Percentiles rank a stretch among this genome's conserved stretches.
phyloP scores from a whole-genome alignment of 352 stramenopile genomes.

The Phytophthora syringae region DNA sequence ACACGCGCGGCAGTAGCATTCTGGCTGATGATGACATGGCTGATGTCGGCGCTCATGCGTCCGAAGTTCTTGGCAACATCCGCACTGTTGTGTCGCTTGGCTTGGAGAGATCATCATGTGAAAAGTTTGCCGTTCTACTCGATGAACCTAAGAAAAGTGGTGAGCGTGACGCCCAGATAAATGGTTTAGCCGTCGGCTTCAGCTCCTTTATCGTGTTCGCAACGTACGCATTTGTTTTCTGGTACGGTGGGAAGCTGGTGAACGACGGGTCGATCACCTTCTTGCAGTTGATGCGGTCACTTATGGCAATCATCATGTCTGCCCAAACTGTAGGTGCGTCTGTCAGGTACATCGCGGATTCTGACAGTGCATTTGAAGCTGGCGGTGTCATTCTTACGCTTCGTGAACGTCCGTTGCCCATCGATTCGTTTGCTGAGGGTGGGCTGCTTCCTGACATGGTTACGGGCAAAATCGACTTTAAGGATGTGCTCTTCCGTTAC shows the following conservation, averaged over 20 bases:
- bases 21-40: conserved; percentile 33
- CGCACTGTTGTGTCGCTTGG: conserved; percentile 51
- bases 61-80: conserved; percentile 49
- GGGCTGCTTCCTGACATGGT: conserved; percentile 23
- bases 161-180: conserved; percentile 38
- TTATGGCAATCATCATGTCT: conserved; percentile 61
- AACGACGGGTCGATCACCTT: conserved; percentile 44
- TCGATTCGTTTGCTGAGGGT: conserved; percentile 35
- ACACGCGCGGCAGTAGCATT: conserved; percentile 24
- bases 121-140: conserved; percentile 24
- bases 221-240: conserved; percentile 60
- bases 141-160: conserved; percentile 18
- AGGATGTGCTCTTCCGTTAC: conserved; percentile 47
- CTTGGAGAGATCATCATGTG: conserved; percentile 25
- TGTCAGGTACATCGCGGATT: conserved; percentile 33
- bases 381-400: conserved; percentile 25
- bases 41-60: conserved; percentile 38
- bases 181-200: conserved; percentile 62
- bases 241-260: conserved; percentile 59
- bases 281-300: conserved; percentile 43
- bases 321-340: conserved; percentile 35
- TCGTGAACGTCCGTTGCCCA: conserved; percentile 15
- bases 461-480: conserved; percentile 40
- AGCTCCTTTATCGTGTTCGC: conserved; percentile 62
- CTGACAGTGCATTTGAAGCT: conserved; percentile 27